phyloP scores from a whole-genome alignment of 768 basidiomycete species.

The Pleurotus giganteus region DNA sequence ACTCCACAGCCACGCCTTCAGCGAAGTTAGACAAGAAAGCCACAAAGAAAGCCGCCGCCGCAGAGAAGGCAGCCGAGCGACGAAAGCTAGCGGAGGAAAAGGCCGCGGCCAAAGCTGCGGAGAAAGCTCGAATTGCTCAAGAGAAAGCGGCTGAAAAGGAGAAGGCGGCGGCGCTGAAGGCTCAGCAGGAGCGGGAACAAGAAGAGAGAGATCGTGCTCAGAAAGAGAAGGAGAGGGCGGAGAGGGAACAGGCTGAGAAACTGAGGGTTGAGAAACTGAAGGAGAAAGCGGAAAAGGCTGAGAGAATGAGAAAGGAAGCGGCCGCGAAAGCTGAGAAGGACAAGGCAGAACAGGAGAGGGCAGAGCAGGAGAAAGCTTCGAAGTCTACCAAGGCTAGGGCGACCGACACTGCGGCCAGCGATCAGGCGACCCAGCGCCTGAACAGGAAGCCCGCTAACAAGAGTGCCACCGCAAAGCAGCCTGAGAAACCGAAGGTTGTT shows the following conservation, averaged over 20 bases:
- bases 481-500: neutral
- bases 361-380: too few relatives aligned
- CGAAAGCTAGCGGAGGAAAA: conserved; percentile 58
- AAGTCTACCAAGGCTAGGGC: neutral
- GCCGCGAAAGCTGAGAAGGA: conserved; percentile 36
- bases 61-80: conserved; percentile 61
- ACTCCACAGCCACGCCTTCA: conserved; percentile 38
- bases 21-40: conserved; percentile 63
- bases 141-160: conserved; percentile 59
- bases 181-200: conserved; percentile 35
- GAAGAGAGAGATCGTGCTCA: conserved; percentile 36
- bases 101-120: conserved; percentile 49
- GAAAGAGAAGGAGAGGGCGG: conserved; percentile 33
- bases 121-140: conserved; percentile 49
- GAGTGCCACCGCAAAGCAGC: conserved; percentile 8
- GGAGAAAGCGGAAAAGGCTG: conserved; percentile 35
- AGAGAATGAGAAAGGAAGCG: conserved; percentile 34
- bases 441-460: conserved; percentile 20
- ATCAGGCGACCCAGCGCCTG: conserved; percentile 12
- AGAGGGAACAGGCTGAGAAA: conserved; percentile 37
- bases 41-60: conserved; percentile 61
- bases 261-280: conserved; percentile 18
- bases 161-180: conserved; percentile 35
- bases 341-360: conserved; percentile 10
- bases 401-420: too few relatives aligned